Percentiles rank a stretch among this genome's conserved stretches.
phyloP scores from a whole-genome alignment of 2,329 filamentous ascomycete genomes.

The Endoconidiophora laricicola region DNA sequence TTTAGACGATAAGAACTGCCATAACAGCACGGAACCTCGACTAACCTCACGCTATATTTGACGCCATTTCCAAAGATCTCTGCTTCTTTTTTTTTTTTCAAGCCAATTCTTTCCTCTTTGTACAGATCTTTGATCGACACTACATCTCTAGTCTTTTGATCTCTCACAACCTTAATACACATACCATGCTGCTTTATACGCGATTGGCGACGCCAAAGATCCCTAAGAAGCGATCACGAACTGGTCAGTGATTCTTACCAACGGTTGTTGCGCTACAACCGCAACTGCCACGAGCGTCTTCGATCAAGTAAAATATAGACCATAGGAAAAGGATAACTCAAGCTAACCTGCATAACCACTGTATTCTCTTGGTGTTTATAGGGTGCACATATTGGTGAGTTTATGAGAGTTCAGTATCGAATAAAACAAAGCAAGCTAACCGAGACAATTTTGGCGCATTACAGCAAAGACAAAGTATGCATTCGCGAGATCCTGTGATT shows the following conservation, averaged over 20 bases:
- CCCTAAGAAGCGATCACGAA: conserved; percentile 42
- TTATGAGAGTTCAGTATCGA: too few relatives aligned
- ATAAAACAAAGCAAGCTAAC: not conserved
- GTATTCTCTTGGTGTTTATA: not conserved
- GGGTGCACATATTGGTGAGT: conserved; percentile 11
- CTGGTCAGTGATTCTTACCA: conserved; percentile 28
- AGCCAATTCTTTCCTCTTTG: not conserved
- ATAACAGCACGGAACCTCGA: too few relatives aligned
- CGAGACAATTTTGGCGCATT: not conserved
- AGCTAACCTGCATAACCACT: not conserved
- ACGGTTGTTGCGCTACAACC: not conserved
- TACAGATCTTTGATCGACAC: not conserved
- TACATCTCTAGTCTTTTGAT: not conserved
- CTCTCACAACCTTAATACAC: not conserved
- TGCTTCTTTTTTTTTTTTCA: not conserved
- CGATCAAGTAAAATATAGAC: too few relatives aligned
- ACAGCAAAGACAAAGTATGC: conserved; percentile 13
- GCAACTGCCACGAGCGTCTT: not conserved
- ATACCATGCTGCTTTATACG: conserved; percentile 40
- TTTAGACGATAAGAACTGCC: too few relatives aligned
- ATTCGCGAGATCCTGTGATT: not conserved
- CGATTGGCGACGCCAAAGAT: conserved; percentile 38
- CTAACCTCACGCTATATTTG: too few relatives aligned
- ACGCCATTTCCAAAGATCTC: not conserved
- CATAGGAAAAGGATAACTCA: not conserved